A percentile compares a stretch with the other conserved stretches of the same genome.
phyloP scores from a whole-genome alignment of 1,284 basidiomycete genomes.

The Moesziomyces globuligerus region DNA sequence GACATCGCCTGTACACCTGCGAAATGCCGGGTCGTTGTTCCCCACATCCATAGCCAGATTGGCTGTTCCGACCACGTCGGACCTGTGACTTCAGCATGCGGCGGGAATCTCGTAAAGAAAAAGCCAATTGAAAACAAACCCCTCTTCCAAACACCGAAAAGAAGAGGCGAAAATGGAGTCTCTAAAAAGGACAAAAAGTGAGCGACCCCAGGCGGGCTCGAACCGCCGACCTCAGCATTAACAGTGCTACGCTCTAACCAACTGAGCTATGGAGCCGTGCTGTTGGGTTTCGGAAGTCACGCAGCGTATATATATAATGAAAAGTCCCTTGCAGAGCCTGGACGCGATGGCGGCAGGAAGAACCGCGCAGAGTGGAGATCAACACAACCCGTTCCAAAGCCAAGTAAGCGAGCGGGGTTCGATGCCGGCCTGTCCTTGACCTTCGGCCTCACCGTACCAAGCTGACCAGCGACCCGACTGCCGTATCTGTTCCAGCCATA shows the following conservation, averaged over 20 bases:
- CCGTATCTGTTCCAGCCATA: no score
- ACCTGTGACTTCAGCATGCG: no score
- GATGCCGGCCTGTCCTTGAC: not conserved
- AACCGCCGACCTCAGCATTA: constrained; percentile 60
- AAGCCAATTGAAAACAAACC: not conserved
- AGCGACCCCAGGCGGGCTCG: constrained; percentile 55
- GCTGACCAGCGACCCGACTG: no score
- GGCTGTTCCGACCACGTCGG: no score
- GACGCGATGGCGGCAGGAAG: no score
- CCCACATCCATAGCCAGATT: no score
- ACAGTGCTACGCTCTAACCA: constrained; percentile 61
- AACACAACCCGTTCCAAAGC: no score
- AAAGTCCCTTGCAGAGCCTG: no score
- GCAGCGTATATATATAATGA: constrained; percentile 1
- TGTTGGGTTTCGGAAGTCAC: not conserved
- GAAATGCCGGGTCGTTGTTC: no score
- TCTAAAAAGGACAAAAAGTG: constrained; percentile 2
- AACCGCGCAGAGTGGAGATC: no score
- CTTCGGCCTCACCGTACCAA: constrained; percentile 40
- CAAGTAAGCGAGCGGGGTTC: no score
- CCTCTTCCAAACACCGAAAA: not conserved
- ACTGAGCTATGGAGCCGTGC: constrained; percentile 51
- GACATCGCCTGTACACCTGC: no score
- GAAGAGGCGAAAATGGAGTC: not conserved
- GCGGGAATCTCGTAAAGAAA: not conserved